A percentile compares a stretch with the other conserved stretches of the same genome.
These are phyloP conservation scores for Sclerotinia borealis DNA, from an alignment of 2,329 filamentous ascomycete genomes.

Conservation along the genomic window DNA sequence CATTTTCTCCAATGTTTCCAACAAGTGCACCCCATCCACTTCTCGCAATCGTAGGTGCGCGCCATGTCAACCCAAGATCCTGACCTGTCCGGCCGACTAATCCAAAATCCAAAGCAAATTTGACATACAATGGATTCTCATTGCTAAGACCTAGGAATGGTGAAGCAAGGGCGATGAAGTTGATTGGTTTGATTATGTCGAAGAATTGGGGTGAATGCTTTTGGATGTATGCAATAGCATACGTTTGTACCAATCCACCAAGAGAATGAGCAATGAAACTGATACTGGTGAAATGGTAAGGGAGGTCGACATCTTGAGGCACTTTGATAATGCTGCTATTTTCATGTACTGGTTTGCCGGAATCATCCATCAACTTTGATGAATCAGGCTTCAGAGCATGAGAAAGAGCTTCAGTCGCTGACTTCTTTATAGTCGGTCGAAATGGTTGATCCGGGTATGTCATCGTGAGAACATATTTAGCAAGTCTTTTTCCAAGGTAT, in stretches of 20 bases:
- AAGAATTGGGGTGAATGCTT: slow-evolving; percentile 94
- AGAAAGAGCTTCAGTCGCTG: slow-evolving; percentile 38
- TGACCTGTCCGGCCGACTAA: slow-evolving; percentile 94
- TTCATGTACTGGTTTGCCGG: slow-evolving; percentile 48
- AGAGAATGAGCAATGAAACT: slow-evolving; percentile 92
- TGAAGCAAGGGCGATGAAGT: slow-evolving; percentile 83
- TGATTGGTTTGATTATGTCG: slow-evolving; percentile 74
- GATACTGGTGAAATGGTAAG: slow-evolving; percentile 87
- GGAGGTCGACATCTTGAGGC: slow-evolving; percentile 40
- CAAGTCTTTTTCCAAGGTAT: slow-evolving; percentile 89
- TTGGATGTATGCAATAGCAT: slow-evolving; percentile 92
- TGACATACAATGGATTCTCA: slow-evolving; percentile 95
- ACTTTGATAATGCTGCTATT: slow-evolving; percentile 53
- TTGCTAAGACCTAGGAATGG: slow-evolving; percentile 91
- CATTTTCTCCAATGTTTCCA: slow-evolving; percentile 67
- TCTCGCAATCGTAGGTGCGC: slow-evolving; percentile 75
- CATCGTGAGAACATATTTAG: slow-evolving; percentile 81
- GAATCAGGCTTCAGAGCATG: slow-evolving; percentile 35
- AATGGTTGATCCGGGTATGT: slow-evolving; percentile 94
- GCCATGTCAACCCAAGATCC: slow-evolving; percentile 91
- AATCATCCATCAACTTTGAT: slow-evolving; percentile 37
- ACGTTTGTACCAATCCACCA: slow-evolving; percentile 84
- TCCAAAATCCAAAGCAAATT: slow-evolving; percentile 93
- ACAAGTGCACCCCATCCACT: slow-evolving; percentile 88
- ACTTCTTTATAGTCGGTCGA: slow-evolving; percentile 53